Evolutionary conservation across 2,329 filamentous ascomycete species (phyloP).

Genomic region (Akanthomyces lecanii): DNA sequence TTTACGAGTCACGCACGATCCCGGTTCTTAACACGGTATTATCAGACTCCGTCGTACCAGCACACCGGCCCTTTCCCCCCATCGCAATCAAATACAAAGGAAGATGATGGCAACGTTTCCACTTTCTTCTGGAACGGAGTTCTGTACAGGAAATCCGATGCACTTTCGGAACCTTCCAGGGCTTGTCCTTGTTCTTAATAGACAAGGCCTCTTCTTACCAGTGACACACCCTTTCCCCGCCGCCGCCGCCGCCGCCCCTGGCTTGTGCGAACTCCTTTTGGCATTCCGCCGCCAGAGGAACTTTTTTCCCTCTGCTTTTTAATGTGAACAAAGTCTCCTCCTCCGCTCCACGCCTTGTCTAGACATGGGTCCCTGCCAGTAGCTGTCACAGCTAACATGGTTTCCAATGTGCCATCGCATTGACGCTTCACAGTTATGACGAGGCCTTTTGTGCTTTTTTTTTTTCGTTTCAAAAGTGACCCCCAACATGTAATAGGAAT

Average conservation of each 20-base stretch:
- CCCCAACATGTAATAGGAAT: background rate
- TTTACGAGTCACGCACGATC: conserved; percentile 10
- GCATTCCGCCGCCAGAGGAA: background rate
- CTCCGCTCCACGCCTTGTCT: background rate
- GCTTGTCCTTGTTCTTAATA: background rate
- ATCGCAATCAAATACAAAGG: background rate
- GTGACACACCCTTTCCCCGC: background rate
- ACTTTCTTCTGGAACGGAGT: conserved; percentile 7
- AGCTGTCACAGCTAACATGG: background rate
- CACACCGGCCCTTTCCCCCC: background rate
- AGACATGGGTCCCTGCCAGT: background rate
- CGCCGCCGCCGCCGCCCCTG: background rate
- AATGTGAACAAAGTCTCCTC: background rate
- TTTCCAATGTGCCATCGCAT: background rate
- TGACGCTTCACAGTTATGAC: background rate
- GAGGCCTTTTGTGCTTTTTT: background rate
- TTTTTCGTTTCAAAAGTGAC: background rate
- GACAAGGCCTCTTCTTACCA: background rate
- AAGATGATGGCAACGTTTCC: background rate
- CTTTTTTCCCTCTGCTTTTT: background rate
- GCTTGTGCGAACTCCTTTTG: conserved; percentile 4
- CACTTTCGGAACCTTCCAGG: background rate
- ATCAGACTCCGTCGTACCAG: background rate
- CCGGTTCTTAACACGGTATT: background rate
- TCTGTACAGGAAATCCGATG: background rate